These are phyloP conservation scores for Cercospora sp. DNA, from an alignment of 2,329 filamentous ascomycete genomes.

Conservation along the genomic window DNA sequence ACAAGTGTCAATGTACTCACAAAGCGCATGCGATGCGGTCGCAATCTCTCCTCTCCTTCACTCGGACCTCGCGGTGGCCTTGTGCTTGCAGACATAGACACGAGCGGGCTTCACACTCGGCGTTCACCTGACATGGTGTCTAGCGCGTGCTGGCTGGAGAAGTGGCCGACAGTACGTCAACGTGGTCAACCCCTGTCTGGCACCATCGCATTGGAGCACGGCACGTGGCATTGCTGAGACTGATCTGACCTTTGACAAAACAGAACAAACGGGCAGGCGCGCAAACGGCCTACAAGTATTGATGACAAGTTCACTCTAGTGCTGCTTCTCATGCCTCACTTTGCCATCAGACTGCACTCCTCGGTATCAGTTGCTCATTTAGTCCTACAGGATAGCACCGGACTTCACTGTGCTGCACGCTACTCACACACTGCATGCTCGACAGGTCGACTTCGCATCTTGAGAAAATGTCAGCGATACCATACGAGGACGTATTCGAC, in stretches of 20 bases:
- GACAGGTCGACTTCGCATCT: not conserved
- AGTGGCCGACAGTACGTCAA: conserved; percentile 10
- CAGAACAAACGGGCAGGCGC: conserved; percentile 7
- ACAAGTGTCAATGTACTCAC: not conserved
- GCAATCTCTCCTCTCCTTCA: not conserved
- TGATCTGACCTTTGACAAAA: conserved; percentile 6
- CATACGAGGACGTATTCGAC: not conserved
- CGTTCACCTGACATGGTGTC: conserved; percentile 13
- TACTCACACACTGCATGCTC: not conserved
- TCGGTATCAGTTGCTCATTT: not conserved
- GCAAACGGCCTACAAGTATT: not conserved
- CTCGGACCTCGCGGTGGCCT: not conserved
- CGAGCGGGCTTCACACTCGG: conserved; percentile 1
- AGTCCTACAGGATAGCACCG: not conserved
- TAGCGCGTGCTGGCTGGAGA: not conserved
- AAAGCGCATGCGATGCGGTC: not conserved
- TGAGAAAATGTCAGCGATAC: not conserved
- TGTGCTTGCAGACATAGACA: conserved; percentile 2
- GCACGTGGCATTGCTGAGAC: conserved; percentile 17
- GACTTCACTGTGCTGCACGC: not conserved
- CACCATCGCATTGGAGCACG: not conserved
- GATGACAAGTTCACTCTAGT: not conserved
- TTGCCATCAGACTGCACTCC: not conserved
- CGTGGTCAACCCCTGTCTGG: conserved; percentile 7
- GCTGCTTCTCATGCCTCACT: not conserved